phyloP scores from a whole-genome alignment of 306 rosid species.

The Glycine soja region DNA sequence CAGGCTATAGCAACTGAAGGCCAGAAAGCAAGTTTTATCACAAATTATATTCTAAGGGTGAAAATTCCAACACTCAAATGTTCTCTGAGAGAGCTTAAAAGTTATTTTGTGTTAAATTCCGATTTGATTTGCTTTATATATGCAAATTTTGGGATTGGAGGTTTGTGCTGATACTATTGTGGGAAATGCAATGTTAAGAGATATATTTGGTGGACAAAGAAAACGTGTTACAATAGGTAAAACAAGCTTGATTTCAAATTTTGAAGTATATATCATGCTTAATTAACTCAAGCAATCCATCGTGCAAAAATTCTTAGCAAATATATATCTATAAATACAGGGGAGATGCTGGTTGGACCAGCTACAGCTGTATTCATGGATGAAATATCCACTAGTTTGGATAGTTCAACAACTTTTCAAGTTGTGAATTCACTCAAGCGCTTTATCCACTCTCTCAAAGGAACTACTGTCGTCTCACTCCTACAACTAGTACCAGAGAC shows the following conservation, averaged over 20 bases:
- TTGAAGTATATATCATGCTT: background rate
- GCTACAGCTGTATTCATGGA: conserved; percentile 68
- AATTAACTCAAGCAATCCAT: background rate
- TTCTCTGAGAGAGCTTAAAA: no score
- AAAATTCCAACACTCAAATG: background rate
- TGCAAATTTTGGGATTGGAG: conserved; percentile 63
- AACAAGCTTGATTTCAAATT: background rate
- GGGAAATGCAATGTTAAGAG: conserved; percentile 58
- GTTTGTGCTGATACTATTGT: conserved; percentile 62
- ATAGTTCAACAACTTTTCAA: conserved; percentile 65
- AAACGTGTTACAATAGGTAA: conserved; percentile 68
- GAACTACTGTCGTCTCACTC: conserved; percentile 62
- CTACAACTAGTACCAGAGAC: no score
- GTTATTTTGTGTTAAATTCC: background rate
- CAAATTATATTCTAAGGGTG: conserved; percentile 77
- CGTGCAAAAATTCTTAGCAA: background rate
- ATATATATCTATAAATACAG: conserved; percentile 35
- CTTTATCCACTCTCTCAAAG: conserved; percentile 50
- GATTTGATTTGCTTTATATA: background rate
- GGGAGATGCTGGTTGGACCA: conserved; percentile 72
- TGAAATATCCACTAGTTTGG: conserved; percentile 71
- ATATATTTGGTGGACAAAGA: conserved; percentile 68
- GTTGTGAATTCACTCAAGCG: conserved; percentile 60
- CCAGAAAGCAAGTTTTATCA: conserved; percentile 61
- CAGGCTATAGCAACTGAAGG: conserved; percentile 77